Evolutionary conservation across 805 yeast species (phyloP).

Genomic region (Zygosaccharomyces bailii): DNA sequence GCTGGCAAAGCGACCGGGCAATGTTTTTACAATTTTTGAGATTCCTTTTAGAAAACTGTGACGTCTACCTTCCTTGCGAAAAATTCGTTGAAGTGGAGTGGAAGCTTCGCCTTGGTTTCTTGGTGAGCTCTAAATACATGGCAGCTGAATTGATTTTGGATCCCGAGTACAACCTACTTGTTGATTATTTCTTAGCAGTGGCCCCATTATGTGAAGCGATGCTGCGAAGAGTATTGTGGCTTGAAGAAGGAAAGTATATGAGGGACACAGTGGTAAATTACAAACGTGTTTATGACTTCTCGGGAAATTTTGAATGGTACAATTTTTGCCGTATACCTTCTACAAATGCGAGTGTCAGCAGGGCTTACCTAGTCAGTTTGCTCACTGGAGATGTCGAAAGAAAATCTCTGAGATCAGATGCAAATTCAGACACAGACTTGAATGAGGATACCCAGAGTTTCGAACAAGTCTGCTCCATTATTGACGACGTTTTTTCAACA

Average conservation of each 20-base stretch:
- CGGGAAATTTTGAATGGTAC: slow-evolving; percentile 13
- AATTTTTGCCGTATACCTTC: background rate
- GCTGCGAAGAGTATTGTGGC: slow-evolving; percentile 5
- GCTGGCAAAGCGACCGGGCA: slow-evolving; percentile 10
- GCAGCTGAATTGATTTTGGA: slow-evolving; percentile 16
- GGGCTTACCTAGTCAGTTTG: background rate
- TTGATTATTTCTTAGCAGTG: slow-evolving; percentile 18
- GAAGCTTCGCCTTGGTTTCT: slow-evolving; percentile 18
- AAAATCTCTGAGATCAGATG: background rate
- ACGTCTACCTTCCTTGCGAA: slow-evolving; percentile 10
- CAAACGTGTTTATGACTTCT: slow-evolving; percentile 12
- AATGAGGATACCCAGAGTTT: slow-evolving; percentile 1
- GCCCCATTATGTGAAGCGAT: slow-evolving; percentile 14
- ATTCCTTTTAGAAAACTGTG: slow-evolving; percentile 17
- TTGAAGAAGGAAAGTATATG: slow-evolving; percentile 10
- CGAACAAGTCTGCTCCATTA: background rate
- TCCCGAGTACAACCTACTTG: slow-evolving; percentile 17
- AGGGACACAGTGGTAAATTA: slow-evolving; percentile 12
- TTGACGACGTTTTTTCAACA: slow-evolving; percentile 2
- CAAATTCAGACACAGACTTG: background rate
- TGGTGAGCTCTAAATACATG: slow-evolving; percentile 9
- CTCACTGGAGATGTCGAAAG: background rate
- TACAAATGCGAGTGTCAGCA: background rate
- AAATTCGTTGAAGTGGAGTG: slow-evolving; percentile 10
- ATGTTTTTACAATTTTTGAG: slow-evolving; percentile 16